Evolutionary conservation across 179 eudicot species (phyloP).

Genomic region (Beta macrorhiza): DNA sequence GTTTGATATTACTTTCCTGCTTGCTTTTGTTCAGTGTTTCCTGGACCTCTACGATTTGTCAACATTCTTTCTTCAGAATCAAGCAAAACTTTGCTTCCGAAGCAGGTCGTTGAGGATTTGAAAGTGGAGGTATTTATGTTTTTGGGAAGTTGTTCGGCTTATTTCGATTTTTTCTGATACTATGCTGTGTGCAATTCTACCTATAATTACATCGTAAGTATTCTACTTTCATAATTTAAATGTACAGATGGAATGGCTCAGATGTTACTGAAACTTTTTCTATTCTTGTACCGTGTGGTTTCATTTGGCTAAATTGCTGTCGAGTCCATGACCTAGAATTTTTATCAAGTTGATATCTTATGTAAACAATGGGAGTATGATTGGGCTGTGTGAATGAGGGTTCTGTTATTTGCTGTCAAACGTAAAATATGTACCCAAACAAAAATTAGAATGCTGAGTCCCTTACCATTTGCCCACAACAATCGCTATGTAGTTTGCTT

Average conservation of each 20-base stretch:
- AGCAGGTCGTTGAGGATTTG: constrained; percentile 47
- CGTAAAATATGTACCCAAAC: too few species aligned
- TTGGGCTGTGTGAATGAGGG: too few species aligned
- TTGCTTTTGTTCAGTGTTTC: constrained; percentile 39
- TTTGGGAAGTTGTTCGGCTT: not conserved
- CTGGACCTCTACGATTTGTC: constrained; percentile 42
- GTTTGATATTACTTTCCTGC: not conserved
- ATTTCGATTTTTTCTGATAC: not conserved
- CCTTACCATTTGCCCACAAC: too few species aligned
- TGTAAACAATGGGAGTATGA: too few species aligned
- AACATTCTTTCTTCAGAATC: constrained; percentile 25
- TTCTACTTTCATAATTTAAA: not conserved
- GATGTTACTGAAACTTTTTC: not conserved
- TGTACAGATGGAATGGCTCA: not conserved
- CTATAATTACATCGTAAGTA: not conserved
- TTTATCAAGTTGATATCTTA: too few species aligned
- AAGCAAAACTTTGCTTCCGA: constrained; percentile 44
- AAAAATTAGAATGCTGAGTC: too few species aligned
- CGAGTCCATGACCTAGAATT: too few species aligned
- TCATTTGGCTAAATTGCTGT: not conserved
- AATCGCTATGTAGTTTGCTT: too few species aligned
- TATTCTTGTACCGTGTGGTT: not conserved
- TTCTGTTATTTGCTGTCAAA: too few species aligned
- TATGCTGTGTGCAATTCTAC: not conserved
- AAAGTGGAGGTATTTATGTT: constrained; percentile 48